Percentiles rank a stretch among this genome's conserved stretches.
Conservation (phyloP, 192 early-diverging fungal species). For the Dimargaris verticillata region DNA sequence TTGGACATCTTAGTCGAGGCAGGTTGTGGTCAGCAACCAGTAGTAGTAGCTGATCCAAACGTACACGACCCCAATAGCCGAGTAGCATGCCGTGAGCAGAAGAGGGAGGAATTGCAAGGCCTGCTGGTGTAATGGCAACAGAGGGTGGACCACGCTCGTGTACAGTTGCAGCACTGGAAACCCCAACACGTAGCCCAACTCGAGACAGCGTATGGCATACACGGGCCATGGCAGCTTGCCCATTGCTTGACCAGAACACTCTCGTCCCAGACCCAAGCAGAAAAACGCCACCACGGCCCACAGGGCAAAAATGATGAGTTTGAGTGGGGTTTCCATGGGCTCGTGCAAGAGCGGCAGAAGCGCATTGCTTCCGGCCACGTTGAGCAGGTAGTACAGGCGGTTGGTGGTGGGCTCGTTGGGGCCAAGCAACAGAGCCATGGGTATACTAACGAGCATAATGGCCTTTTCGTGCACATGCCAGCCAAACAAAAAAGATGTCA, state of each 20-base stretch:
- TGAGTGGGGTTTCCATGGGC: constrained; percentile 20
- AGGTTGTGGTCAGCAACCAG: too few relatives aligned
- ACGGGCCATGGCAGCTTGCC: too few relatives aligned
- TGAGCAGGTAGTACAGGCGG: background rate
- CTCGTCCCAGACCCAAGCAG: constrained; percentile 4
- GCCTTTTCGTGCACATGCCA: constrained; percentile 99
- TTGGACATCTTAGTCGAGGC: too few relatives aligned
- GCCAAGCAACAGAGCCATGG: constrained; percentile 21
- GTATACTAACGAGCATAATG: constrained; percentile 49
- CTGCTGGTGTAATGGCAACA: constrained; percentile 22
- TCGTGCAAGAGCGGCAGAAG: constrained; percentile 8
- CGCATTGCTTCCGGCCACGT: constrained; percentile 12
- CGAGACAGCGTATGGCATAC: too few relatives aligned
- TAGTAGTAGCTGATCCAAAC: background rate
- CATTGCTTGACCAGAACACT: too few relatives aligned
- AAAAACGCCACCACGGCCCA: constrained; percentile 18
- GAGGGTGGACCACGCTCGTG: constrained; percentile 32
- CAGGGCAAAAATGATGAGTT: constrained; percentile 12
- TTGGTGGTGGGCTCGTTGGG: constrained; percentile 10
- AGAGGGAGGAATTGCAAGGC: background rate
- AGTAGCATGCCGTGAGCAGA: constrained; percentile 6
- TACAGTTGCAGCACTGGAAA: constrained; percentile 35
- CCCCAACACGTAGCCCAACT: constrained; percentile 42
- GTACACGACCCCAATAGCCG: background rate
- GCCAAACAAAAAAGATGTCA: constrained; percentile 80